Conservation (phyloP, 441 rosid genomes). For the Codiaeum variegatum region DNA sequence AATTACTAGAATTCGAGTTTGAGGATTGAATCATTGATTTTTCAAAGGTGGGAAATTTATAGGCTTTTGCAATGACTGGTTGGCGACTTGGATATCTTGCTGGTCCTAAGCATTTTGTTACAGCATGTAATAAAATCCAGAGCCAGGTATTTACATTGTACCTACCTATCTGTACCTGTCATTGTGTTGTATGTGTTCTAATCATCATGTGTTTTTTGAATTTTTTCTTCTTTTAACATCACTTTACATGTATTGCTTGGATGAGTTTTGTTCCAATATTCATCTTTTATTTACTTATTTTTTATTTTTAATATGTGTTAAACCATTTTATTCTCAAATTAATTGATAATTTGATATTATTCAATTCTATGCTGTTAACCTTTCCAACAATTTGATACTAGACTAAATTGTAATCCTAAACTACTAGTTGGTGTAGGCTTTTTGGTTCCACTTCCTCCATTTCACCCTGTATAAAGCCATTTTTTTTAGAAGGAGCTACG, state of each 20-base stretch:
- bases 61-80: constrained; percentile 99
- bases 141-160: constrained; percentile 70
- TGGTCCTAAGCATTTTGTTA: constrained; percentile 81
- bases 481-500: neutral
- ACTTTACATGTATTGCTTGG: neutral
- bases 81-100: constrained; percentile 98
- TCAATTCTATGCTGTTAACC: neutral
- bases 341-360: neutral
- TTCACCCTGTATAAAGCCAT: neutral
- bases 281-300: neutral
- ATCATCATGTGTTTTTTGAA: neutral
- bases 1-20: neutral
- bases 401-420: neutral
- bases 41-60: constrained; percentile 21
- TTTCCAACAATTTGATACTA: neutral
- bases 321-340: neutral
- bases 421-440: neutral
- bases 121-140: constrained; percentile 91
- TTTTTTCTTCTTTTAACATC: neutral
- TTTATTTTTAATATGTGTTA: neutral
- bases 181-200: constrained; percentile 1
- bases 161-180: neutral
- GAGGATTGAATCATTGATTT: constrained; percentile 10
- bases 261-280: neutral
- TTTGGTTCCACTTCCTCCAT: neutral